Evolutionary conservation across 2,329 filamentous ascomycete species (phyloP).

Genomic region (Penicillium sp.): DNA sequence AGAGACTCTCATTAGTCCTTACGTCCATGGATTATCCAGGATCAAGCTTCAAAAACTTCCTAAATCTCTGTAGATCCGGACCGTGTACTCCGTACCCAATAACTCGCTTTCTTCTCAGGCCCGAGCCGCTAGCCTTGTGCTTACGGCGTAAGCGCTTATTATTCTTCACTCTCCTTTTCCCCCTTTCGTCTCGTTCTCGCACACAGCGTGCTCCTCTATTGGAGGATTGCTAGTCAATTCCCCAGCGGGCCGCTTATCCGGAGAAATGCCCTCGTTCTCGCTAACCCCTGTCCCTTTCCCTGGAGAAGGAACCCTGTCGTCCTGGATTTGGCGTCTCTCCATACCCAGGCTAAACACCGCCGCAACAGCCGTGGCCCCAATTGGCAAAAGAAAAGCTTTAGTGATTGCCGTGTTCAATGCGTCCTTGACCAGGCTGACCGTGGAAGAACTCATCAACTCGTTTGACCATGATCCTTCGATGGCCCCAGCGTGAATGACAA

Average conservation of each 20-base stretch:
- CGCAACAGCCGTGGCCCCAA: slow-evolving; percentile 6
- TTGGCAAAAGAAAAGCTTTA: slow-evolving; percentile 3
- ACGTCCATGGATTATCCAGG: background rate
- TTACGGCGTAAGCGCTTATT: background rate
- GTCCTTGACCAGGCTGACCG: background rate
- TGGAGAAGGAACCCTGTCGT: slow-evolving; percentile 9
- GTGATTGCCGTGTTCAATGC: slow-evolving; percentile 9
- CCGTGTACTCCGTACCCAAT: background rate
- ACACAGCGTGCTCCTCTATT: background rate
- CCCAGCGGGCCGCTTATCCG: slow-evolving; percentile 6
- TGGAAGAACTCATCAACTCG: background rate
- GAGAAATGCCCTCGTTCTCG: background rate
- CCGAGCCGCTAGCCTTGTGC: background rate
- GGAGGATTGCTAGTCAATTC: background rate
- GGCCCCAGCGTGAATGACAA: slow-evolving; percentile 1
- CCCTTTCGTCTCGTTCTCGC: background rate
- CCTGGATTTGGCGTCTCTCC: slow-evolving; percentile 7
- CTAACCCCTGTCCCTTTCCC: background rate
- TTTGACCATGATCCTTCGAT: slow-evolving; percentile 6
- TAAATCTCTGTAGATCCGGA: background rate
- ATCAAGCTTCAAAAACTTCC: background rate
- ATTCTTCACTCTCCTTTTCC: background rate
- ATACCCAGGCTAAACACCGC: slow-evolving; percentile 6
- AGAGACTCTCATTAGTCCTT: too few relatives aligned
- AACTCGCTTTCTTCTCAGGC: background rate